Base-by-base conservation (phyloP, 495 filamentous ascomycete species). In the Jackrogersella multiformis region DNA sequence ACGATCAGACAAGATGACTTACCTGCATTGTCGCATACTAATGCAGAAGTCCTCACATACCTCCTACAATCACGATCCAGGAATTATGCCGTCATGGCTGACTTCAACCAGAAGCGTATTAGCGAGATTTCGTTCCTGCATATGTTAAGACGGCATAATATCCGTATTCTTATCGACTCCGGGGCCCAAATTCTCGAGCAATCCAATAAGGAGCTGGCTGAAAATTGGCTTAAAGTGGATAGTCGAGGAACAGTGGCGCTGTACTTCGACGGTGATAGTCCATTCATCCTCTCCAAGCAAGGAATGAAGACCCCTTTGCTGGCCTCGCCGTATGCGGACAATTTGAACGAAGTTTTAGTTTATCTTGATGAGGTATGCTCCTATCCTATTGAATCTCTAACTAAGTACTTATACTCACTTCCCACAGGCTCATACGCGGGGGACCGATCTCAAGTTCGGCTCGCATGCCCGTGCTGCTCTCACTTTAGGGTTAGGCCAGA, bases 1-100 rank as follows among this genome's bases (percentile, higher is more conserved):
- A 84, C 73, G 4, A 82, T 86, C 61, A 76, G 71, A 42, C 84
- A 86, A 63, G 57, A 80, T 5, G 83, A 86, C 61, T 79, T 86
- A 0, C 72, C 73, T 2, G 57, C 65, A 0, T 65, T 85, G 2
- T 70, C 72, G 0, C 80, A 84, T 54, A 85, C 83, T 4, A 85
- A 83, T 62, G 81, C 83, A 0, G 81, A 84, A 60, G 84, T 86
- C 0, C 64, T 85, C 35, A 77, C 79, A 1, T 84, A 85, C 51
- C 73, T 85, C 4, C 75, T 85, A 2, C 69, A 83, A 18, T 32
- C 58, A 1, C 75, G 78, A 20, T 83, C 80, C 20, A 74, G 78
- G 12, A 7, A 35, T 3, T 84, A 81, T 61, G 41, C 73, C 10
- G 63, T 79, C 16, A 76, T 77, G 30, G 74, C 68, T 4, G 62